These are phyloP conservation scores for Cryptosporidium canis DNA, from an alignment of 169 alveolate genomes.

Conservation along the genomic window DNA sequence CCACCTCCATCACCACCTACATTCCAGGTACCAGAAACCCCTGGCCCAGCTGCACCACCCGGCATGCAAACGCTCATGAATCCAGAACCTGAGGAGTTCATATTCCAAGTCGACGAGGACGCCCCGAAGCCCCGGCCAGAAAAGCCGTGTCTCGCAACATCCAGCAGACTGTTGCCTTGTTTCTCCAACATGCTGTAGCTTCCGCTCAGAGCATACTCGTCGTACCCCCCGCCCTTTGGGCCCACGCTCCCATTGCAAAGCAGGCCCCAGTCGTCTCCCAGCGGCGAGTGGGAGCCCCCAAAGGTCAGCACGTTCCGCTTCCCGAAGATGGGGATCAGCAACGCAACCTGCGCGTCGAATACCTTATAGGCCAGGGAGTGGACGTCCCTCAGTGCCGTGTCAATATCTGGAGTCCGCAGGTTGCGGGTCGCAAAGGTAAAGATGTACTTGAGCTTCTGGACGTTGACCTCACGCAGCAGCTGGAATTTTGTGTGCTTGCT, in stretches of 20 bases:
- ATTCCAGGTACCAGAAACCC: background rate
- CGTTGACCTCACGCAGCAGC: constrained; percentile 17
- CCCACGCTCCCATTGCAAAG: background rate
- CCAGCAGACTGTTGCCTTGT: background rate
- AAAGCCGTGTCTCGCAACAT: background rate
- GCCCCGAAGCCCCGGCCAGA: background rate
- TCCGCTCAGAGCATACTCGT: background rate
- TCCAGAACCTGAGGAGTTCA: no score
- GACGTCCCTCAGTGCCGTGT: constrained; percentile 44
- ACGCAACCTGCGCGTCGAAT: constrained; percentile 75
- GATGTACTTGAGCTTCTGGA: constrained; percentile 30
- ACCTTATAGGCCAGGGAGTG: constrained; percentile 76
- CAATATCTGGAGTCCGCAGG: constrained; percentile 51
- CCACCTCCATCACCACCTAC: background rate
- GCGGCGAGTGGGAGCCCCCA: background rate
- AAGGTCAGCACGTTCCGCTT: constrained; percentile 27
- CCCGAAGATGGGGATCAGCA: constrained; percentile 76
- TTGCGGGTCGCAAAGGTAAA: constrained; percentile 47
- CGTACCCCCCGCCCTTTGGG: background rate
- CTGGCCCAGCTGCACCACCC: no score
- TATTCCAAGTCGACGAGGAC: background rate
- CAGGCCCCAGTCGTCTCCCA: background rate
- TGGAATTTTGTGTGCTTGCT: constrained; percentile 22
- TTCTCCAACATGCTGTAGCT: background rate
- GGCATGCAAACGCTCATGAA: no score